These are phyloP conservation scores for Dichotomocladium elegans DNA, from an alignment of 371 early-diverging fungal genomes.

Conservation along the genomic window DNA sequence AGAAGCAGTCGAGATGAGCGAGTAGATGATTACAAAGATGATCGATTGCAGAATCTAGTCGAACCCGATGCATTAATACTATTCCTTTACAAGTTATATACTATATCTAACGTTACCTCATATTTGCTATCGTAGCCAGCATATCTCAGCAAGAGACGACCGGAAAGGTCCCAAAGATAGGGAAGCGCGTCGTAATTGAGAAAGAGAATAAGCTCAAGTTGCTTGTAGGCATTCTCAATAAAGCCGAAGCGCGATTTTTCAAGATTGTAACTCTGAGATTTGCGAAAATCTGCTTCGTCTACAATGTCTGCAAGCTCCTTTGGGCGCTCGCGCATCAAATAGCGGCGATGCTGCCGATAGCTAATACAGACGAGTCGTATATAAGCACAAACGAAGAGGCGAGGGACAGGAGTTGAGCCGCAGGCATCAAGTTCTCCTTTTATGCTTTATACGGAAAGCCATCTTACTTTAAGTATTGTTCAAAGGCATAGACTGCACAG, in stretches of 20 bases:
- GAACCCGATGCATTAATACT: not conserved
- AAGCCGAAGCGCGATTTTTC: conserved; percentile 86
- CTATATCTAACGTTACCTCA: conserved; percentile 50
- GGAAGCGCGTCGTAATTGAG: conserved; percentile 72
- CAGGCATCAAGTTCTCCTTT: not conserved
- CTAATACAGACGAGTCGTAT: conserved; percentile 17
- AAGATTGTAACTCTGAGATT: conserved; percentile 81
- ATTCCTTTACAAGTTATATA: too few species aligned
- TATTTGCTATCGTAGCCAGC: conserved; percentile 66
- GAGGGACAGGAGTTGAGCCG: too few species aligned
- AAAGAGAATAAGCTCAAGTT: conserved; percentile 61
- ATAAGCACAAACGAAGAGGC: not conserved
- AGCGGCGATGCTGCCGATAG: conserved; percentile 72
- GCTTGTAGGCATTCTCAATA: conserved; percentile 54
- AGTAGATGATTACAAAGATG: conserved; percentile 66
- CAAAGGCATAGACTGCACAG: conserved; percentile 59
- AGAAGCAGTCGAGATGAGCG: conserved; percentile 59
- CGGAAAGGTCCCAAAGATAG: conserved; percentile 69
- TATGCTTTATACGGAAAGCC: not conserved
- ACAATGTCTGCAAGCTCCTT: conserved; percentile 63
- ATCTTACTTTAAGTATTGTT: conserved; percentile 64
- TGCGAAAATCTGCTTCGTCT: conserved; percentile 70
- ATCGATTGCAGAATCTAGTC: conserved; percentile 79
- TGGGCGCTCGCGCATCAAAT: conserved; percentile 63
- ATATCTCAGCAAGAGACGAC: conserved; percentile 42